phyloP scores from a whole-genome alignment of 805 yeast genomes.

The Kazachstania kunashirensis region DNA sequence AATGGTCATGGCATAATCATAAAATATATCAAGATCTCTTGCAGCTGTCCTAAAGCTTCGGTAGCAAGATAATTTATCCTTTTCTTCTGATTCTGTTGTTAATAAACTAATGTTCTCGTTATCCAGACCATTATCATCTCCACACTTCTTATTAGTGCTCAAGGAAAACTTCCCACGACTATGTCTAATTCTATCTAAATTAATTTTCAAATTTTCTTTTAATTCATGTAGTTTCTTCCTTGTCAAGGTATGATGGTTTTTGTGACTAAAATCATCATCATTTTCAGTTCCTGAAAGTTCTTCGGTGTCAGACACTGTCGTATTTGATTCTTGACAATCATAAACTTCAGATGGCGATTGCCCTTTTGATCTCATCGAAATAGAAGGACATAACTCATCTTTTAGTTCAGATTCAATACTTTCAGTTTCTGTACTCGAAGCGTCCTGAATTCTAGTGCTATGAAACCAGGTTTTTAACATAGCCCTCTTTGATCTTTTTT shows the following conservation, averaged over 20 bases:
- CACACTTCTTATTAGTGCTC: neutral
- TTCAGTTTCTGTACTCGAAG: too few species aligned
- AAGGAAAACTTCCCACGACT: neutral
- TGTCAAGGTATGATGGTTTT: neutral
- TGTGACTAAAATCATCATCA: neutral
- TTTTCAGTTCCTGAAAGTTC: neutral
- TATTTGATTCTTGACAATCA: neutral
- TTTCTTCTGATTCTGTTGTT: neutral
- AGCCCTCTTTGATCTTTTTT: constrained; percentile 1
- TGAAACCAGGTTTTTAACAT: neutral
- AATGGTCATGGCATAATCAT: constrained; percentile 12
- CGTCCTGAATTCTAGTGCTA: neutral
- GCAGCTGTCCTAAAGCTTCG: constrained; percentile 11
- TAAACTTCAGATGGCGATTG: neutral
- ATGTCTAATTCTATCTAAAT: neutral
- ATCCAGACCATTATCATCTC: neutral
- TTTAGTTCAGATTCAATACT: too few species aligned
- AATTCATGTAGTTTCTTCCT: neutral
- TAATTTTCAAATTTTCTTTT: neutral
- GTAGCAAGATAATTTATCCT: constrained; percentile 7
- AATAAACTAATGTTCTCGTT: neutral
- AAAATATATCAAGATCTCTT: constrained; percentile 11
- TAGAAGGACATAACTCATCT: too few species aligned
- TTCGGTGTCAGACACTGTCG: neutral
- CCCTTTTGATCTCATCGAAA: constrained; percentile 1